phyloP scores from a whole-genome alignment of 805 yeast genomes.

The Saccharomyces paradoxus region DNA sequence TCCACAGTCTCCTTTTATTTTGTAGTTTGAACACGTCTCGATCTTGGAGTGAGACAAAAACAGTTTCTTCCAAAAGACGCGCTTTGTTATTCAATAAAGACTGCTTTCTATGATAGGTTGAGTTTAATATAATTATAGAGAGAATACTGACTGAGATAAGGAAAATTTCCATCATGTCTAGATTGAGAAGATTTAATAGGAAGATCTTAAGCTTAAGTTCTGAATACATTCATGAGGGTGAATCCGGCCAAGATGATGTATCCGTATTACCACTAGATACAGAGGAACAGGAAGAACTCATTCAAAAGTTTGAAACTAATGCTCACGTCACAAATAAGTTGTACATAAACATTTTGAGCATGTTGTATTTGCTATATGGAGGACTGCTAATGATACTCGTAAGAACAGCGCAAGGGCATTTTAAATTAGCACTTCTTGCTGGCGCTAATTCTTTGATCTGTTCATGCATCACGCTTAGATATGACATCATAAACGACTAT shows the following conservation, averaged over 20 bases:
- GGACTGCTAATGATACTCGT: constrained; percentile 20
- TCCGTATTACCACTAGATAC: constrained; percentile 21
- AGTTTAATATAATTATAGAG: neutral
- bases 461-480: constrained; percentile 22
- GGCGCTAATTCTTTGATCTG: constrained; percentile 21
- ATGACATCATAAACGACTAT: constrained; percentile 20
- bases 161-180: constrained; percentile 13
- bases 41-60: neutral
- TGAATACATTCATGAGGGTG: constrained; percentile 2
- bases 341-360: constrained; percentile 14
- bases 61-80: neutral
- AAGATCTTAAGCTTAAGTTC: constrained; percentile 5
- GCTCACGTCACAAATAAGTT: constrained; percentile 15
- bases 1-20: neutral
- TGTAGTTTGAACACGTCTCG: neutral
- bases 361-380: constrained; percentile 16
- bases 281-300: constrained; percentile 29
- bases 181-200: constrained; percentile 18
- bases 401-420: constrained; percentile 9
- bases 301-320: constrained; percentile 19
- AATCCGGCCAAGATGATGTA: constrained; percentile 9
- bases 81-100: neutral
- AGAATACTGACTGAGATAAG: neutral
- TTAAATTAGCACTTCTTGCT: constrained; percentile 8
- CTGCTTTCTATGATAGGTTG: neutral